Conservation (phyloP, 805 yeast species). For the Metschnikowia bowlesiae region DNA sequence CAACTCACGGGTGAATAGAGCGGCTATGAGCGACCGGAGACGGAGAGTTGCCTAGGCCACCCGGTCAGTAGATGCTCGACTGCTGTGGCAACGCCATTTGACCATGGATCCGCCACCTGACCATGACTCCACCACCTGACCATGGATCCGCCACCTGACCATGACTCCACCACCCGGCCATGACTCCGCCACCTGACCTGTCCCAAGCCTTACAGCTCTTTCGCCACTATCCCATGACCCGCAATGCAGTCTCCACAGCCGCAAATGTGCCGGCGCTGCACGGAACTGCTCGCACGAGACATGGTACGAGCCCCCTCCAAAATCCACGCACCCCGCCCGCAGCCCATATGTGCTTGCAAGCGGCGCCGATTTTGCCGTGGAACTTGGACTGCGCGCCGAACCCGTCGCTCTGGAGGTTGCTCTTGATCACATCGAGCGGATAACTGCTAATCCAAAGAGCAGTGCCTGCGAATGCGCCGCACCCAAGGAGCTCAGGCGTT, state of each 20-base stretch:
- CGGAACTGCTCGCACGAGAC: conserved; percentile 57
- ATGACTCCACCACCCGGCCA: too few species aligned
- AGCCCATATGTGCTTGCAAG: conserved; percentile 35
- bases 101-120: too few species aligned
- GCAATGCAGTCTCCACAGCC: conserved; percentile 62
- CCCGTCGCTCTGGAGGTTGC: conserved; percentile 49
- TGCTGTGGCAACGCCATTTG: too few species aligned
- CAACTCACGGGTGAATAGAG: too few species aligned
- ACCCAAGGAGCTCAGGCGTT: conserved; percentile 50
- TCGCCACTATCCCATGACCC: conserved; percentile 43
- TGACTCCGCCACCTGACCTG: too few species aligned
- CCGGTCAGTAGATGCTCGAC: too few species aligned
- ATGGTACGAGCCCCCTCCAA: conserved; percentile 61
- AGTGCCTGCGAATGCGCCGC: conserved; percentile 67
- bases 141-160: too few species aligned
- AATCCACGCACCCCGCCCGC: conserved; percentile 48
- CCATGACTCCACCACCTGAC: too few species aligned
- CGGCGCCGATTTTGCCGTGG: conserved; percentile 33
- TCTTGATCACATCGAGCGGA: conserved; percentile 50
- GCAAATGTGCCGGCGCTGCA: conserved; percentile 76
- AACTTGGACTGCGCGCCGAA: conserved; percentile 44
- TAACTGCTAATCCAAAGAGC: conserved; percentile 58
- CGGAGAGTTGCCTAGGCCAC: too few species aligned
- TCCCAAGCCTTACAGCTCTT: too few species aligned
- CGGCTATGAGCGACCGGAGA: too few species aligned